Base-by-base conservation (phyloP, 2,329 filamentous ascomycete species). In the Alternaria burnsii region DNA sequence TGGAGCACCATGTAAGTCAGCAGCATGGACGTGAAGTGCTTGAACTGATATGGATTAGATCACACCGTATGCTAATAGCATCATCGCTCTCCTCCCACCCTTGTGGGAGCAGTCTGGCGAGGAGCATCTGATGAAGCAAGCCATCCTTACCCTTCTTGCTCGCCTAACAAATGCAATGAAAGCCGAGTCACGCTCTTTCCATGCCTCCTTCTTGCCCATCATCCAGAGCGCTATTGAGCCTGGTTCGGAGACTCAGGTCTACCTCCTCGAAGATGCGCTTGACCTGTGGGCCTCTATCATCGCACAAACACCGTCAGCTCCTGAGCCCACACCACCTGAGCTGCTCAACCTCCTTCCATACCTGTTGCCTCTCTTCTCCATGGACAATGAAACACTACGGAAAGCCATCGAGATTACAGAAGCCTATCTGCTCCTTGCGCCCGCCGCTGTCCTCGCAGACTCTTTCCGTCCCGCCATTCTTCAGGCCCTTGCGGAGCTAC, bases 111-210 rank as follows among this genome's bases (percentile, higher is more conserved):
- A 89, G 52, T 93, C 92, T 3, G 92, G 90, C 0, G 91, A 97
- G 61, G 92, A 95, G 72, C 92, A 93, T 79, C 87, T 98, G 77
- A 91, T 97, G 84, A 98, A 98, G 78, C 94, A 97, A 79, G 89
- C 93, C 1, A 93, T 98, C 53, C 86, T 98, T 58, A 92, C 91
- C 3, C 90, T 98, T 40, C 88, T 98, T 52, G 86, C 92, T 2
- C 90, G 93, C 2, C 84, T 99, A 14, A 91, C 97, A n/a, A 89
- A 89, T 74, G 91, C 94, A 2, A 91, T 98, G 87, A 92, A 91
- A 60, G 85, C 87, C 12, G 86, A 90, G 10, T 95, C 93, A 5
- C 86, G 89, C 62, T 86, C 89, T 18, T 97, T 96, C 69, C 93
- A 97, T 65, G 79, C 85, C 16, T 84, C 94, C 53, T 91, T 97